A percentile compares a stretch with the other conserved stretches of the same genome.
These are phyloP conservation scores for Blechomonas ayalai DNA, from an alignment of 208 protist species.

Conservation along the genomic window DNA sequence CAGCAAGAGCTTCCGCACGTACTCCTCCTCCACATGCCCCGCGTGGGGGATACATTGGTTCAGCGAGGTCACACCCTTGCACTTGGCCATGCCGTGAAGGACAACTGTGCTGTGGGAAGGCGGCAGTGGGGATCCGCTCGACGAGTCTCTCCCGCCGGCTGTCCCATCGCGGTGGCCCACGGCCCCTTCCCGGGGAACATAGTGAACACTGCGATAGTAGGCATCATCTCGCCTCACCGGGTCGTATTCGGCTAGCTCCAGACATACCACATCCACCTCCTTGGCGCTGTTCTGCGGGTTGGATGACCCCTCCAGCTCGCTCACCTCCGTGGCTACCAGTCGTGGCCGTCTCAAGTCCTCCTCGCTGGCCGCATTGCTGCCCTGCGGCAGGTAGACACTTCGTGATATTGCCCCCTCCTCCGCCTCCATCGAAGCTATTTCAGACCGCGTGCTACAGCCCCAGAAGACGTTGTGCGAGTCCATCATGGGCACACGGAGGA, in stretches of 20 bases:
- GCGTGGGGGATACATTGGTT: constrained; percentile 83
- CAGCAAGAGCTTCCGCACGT: constrained; percentile 77
- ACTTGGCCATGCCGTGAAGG: constrained; percentile 84
- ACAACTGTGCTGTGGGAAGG: constrained; percentile 47
- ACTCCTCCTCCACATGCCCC: constrained; percentile 69
- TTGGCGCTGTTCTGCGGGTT: constrained; percentile 18
- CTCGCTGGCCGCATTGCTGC: constrained; percentile 28
- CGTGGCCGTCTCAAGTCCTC: constrained; percentile 59
- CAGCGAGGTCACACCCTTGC: constrained; percentile 49
- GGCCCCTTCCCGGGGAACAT: constrained; percentile 18
- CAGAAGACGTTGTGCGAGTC: constrained; percentile 72
- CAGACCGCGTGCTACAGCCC: constrained; percentile 34
- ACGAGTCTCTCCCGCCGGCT: neutral
- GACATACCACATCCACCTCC: constrained; percentile 49
- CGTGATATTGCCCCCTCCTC: constrained; percentile 2
- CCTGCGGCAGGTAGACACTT: constrained; percentile 20
- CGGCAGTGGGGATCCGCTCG: neutral
- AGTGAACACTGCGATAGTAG: constrained; percentile 85
- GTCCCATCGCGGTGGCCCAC: too few relatives aligned
- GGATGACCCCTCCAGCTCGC: constrained; percentile 35
- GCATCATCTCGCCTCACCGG: constrained; percentile 53
- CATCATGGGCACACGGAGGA: constrained; percentile 55
- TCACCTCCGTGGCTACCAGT: constrained; percentile 63
- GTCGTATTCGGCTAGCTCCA: constrained; percentile 83
- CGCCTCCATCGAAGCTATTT: constrained; percentile 6